Evolutionary conservation across 371 early-diverging fungal species (phyloP).

Genomic region (Blastocladiella emersonii): DNA sequence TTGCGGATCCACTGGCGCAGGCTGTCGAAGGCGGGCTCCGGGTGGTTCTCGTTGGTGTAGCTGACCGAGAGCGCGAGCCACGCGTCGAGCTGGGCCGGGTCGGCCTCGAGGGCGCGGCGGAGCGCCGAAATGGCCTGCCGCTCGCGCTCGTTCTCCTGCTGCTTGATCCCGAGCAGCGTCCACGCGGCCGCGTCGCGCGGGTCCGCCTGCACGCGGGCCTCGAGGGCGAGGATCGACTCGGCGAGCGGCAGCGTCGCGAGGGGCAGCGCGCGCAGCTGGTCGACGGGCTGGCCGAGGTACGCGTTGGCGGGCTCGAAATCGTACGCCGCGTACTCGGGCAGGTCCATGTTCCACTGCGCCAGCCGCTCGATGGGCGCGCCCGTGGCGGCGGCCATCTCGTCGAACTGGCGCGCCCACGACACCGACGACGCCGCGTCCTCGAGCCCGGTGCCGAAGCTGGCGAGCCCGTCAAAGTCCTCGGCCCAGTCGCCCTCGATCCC

Average conservation of each 20-base stretch:
- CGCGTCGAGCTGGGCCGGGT: slow-evolving; percentile 55
- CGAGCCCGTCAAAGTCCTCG: slow-evolving; percentile 34
- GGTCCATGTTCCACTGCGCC: not conserved
- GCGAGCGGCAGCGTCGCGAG: slow-evolving; percentile 46
- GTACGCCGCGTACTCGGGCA: slow-evolving; percentile 52
- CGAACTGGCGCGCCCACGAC: slow-evolving; percentile 28
- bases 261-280: slow-evolving; percentile 21
- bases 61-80: slow-evolving; percentile 80
- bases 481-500: slow-evolving; percentile 45
- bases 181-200: slow-evolving; percentile 68
- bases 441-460: slow-evolving; percentile 9
- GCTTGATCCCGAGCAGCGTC: slow-evolving; percentile 66
- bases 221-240: slow-evolving; percentile 78
- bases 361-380: too few relatives aligned
- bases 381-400: slow-evolving; percentile 24
- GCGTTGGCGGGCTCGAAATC: slow-evolving; percentile 66
- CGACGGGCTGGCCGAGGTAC: slow-evolving; percentile 25
- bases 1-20: slow-evolving; percentile 75
- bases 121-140: slow-evolving; percentile 78
- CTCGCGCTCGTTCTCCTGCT: slow-evolving; percentile 94
- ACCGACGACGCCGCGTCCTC: slow-evolving; percentile 10
- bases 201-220: slow-evolving; percentile 74
- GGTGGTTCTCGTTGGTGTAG: slow-evolving; percentile 82
- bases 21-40: slow-evolving; percentile 70
- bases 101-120: slow-evolving; percentile 54